Evolutionary conservation across 805 yeast species (phyloP).

Genomic region (Metschnikowia kofuensis): DNA sequence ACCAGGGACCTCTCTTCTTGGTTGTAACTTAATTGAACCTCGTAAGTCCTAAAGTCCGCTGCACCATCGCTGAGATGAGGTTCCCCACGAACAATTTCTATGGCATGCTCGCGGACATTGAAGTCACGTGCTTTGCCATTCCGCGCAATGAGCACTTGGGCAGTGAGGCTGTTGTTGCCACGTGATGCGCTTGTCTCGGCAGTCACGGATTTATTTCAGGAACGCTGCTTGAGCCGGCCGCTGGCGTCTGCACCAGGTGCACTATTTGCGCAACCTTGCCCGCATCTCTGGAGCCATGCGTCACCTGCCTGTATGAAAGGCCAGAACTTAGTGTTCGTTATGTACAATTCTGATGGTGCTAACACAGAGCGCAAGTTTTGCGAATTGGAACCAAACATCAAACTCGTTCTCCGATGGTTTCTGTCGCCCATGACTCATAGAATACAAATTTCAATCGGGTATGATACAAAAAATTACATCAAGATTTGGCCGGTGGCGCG

Average conservation of each 20-base stretch:
- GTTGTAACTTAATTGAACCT: no score
- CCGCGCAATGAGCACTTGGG: no score
- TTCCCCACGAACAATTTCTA: background rate
- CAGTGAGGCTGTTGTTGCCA: background rate
- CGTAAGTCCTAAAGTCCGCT: background rate
- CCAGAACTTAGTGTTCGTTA: no score
- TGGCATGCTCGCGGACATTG: background rate
- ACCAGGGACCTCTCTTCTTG: no score
- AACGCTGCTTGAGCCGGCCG: constrained; percentile 1
- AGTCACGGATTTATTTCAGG: constrained; percentile 1
- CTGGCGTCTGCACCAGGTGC: constrained; percentile 1
- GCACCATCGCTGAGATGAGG: background rate
- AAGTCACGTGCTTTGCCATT: background rate
- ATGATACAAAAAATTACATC: no score
- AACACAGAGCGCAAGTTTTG: no score
- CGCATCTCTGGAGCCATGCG: background rate
- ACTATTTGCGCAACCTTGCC: background rate
- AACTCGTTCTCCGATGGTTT: no score
- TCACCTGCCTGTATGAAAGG: background rate
- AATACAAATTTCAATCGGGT: no score
- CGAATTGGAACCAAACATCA: no score
- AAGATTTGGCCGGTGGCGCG: background rate
- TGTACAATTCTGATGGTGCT: no score
- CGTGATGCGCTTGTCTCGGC: background rate
- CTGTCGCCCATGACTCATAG: no score